Evolutionary conservation across 2,329 filamentous ascomycete genomes (phyloP), one percentile per base, ranked within the genome.

Genomic region (Neofusicoccum kwambonambiense): DNA sequence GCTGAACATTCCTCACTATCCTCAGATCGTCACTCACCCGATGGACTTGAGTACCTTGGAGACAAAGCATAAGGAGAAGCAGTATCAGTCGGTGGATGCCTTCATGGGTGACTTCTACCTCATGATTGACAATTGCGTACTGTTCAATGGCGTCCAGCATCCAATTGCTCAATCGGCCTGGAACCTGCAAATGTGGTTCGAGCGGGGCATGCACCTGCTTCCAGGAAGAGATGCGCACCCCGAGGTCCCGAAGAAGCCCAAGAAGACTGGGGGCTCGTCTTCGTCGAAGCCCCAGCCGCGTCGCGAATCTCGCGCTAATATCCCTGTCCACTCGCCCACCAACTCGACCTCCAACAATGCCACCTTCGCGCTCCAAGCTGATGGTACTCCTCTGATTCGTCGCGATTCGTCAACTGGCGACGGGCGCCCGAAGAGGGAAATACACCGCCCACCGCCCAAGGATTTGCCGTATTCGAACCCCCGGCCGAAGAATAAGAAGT

Each of bases 41-140:
- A 93, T 96, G 83, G 94, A 98, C 76, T 84, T 99, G 42, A 83
- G 85, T 44, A 89, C 89, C 9, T 91, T 99, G 72, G 94, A 98
- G 73, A 83, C 84, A 61, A 93, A 91, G 69, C 77, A 98, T 41
- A 92, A 92, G 72, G 84, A 87, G 35, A 84, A 86, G 61, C 78
- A 83, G 54, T 98, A 97, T 75, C 72, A 78, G 8, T 87, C 85
- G 5, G 83, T 93, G n/a, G 86, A 89, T 58, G 87, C 87, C 4
- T 89, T 97, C 73, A 87, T 89, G 70, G 81, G 83, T 51, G 93
- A 97, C 71, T 84, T 97, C 60, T 81, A 88, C 37, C 83, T 93
- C 62, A 90, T 99, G 75, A 86, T 94, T 67, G 81, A 88, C 66
- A 99, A 99, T 75, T 88, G 90, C 0, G 75, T 89, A 42, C 80